phyloP scores from a whole-genome alignment of 1,284 basidiomycete genomes.

The Inonotus obliquus region DNA sequence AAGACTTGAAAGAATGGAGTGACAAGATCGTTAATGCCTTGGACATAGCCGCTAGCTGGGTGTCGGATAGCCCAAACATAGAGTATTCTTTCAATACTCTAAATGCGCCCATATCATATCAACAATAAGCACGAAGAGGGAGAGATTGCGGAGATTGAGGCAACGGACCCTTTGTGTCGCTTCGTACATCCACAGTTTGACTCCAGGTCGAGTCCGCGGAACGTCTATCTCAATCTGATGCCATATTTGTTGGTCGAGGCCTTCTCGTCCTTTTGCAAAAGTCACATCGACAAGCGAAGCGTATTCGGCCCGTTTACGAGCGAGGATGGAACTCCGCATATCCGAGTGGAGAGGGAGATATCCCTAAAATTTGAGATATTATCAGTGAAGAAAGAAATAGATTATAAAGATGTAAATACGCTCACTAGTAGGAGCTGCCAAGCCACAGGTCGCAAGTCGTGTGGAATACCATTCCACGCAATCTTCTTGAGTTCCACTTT shows the following conservation, averaged over 20 bases:
- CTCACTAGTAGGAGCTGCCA: slow-evolving; percentile 93
- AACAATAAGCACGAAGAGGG: slow-evolving; percentile 14
- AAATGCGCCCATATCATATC: slow-evolving; percentile 22
- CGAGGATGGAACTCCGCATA: slow-evolving; percentile 72
- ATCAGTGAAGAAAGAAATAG: no score
- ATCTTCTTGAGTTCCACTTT: slow-evolving; percentile 80
- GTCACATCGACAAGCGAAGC: slow-evolving; percentile 84
- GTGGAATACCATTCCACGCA: slow-evolving; percentile 94
- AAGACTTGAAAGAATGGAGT: slow-evolving; percentile 96
- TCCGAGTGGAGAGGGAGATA: slow-evolving; percentile 86
- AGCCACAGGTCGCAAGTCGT: slow-evolving; percentile 83
- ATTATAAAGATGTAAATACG: slow-evolving; percentile 18
- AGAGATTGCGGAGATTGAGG: slow-evolving; percentile 8
- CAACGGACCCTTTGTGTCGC: slow-evolving; percentile 76
- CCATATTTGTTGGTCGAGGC: slow-evolving; percentile 93
- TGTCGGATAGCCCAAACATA: slow-evolving; percentile 98
- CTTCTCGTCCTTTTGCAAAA: slow-evolving; percentile 81
- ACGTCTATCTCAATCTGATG: slow-evolving; percentile 98
- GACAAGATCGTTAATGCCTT: slow-evolving; percentile 95
- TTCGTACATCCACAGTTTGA: slow-evolving; percentile 83
- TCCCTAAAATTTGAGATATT: slow-evolving; percentile 48
- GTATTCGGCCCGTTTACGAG: slow-evolving; percentile 92
- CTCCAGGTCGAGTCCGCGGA: slow-evolving; percentile 89
- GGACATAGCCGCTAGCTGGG: slow-evolving; percentile 94
- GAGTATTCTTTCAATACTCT: slow-evolving; percentile 89